Conservation (phyloP, 2,329 filamentous ascomycete genomes). For the Cladosporium sp. region DNA sequence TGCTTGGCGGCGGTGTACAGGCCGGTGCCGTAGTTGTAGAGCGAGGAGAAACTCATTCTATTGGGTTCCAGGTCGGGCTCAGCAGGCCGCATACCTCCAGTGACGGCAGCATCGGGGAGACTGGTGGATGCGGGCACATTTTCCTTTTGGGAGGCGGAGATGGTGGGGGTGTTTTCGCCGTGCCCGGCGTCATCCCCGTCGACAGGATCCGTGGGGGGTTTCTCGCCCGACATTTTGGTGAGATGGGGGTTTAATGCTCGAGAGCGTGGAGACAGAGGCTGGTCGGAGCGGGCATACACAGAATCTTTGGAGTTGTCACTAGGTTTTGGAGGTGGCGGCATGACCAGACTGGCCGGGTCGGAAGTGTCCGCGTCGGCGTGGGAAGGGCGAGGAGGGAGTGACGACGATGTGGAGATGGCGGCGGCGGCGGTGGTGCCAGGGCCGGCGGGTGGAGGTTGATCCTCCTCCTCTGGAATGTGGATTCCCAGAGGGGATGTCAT, state of each 20-base stretch:
- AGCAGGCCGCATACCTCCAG: constrained; percentile 18
- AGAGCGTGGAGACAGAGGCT: not conserved
- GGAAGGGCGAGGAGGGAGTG: not conserved
- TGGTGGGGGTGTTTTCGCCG: constrained; percentile 4
- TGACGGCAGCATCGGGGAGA: constrained; percentile 17
- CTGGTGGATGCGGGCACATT: constrained; percentile 12
- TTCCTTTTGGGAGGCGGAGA: constrained; percentile 2
- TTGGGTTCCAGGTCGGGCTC: constrained; percentile 48
- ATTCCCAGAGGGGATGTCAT: constrained; percentile 11
- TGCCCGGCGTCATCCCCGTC: not conserved
- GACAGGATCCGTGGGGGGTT: not conserved
- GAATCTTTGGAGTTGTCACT: not conserved
- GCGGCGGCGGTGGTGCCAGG: too few relatives aligned
- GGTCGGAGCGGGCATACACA: constrained; percentile 6
- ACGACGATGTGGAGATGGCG: not conserved
- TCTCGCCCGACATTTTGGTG: constrained; percentile 1
- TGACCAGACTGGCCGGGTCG: constrained; percentile 7
- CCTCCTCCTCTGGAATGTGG: too few relatives aligned
- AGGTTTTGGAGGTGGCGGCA: constrained; percentile 12
- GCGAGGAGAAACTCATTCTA: constrained; percentile 68
- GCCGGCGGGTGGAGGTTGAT: too few relatives aligned
- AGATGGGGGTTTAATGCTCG: not conserved
- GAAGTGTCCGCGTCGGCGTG: constrained; percentile 1
- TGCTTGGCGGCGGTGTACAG: constrained; percentile 50
- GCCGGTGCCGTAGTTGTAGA: constrained; percentile 65